Conservation (phyloP, 2,329 filamentous ascomycete species). For the Penicillium paneum region DNA sequence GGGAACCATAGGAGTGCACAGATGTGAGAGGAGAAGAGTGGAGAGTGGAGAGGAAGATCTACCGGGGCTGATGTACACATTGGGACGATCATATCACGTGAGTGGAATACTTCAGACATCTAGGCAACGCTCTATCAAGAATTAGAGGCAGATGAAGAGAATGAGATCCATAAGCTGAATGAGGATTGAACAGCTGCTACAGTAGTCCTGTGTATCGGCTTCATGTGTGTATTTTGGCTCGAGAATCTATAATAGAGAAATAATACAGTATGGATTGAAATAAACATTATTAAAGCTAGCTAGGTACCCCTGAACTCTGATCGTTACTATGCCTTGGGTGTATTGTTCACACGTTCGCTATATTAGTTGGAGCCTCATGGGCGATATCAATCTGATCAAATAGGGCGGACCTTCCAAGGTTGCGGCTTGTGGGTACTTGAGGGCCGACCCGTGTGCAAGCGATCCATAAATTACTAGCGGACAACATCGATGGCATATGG, state of each 20-base stretch:
- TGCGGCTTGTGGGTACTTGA: no score
- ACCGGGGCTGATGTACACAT: not conserved
- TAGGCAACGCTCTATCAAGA: not conserved
- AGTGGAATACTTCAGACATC: not conserved
- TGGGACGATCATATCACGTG: not conserved
- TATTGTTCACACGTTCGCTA: no score
- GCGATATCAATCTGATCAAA: slow-evolving; percentile 44
- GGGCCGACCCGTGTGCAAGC: no score
- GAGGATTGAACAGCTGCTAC: no score
- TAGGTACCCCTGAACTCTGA: not conserved
- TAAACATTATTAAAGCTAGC: not conserved
- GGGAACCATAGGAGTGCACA: not conserved
- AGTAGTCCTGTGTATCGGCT: not conserved
- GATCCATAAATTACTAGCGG: no score
- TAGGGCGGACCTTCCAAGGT: slow-evolving; percentile 16
- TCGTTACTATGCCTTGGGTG: not conserved
- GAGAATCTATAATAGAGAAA: not conserved
- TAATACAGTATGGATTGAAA: not conserved
- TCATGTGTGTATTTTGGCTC: not conserved
- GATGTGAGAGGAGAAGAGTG: not conserved
- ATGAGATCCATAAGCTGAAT: no score
- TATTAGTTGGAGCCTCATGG: slow-evolving; percentile 11
- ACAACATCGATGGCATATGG: no score
- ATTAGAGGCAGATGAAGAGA: no score
- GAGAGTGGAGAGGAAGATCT: not conserved